Percentiles rank a stretch among this genome's conserved stretches.
These are phyloP conservation scores for Psilocybe subaeruginosa DNA, from an alignment of 768 basidiomycete species.

Conservation along the genomic window DNA sequence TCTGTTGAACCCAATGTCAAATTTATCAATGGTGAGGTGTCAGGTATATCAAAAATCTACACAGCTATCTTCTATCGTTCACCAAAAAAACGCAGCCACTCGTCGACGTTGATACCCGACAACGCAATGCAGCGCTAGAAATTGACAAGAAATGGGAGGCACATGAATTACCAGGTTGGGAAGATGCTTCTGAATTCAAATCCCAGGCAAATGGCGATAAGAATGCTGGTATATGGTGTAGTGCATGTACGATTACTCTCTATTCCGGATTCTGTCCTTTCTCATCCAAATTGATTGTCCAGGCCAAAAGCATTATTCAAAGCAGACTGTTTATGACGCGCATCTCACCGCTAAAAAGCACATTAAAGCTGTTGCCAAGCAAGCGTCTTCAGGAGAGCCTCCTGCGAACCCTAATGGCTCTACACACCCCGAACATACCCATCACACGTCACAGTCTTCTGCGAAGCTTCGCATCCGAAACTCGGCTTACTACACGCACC, in stretches of 20 bases:
- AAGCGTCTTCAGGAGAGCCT: constrained; percentile 50
- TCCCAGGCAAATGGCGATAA: constrained; percentile 45
- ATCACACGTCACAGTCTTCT: constrained; percentile 35
- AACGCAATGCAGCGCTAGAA: constrained; percentile 63
- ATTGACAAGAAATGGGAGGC: constrained; percentile 85
- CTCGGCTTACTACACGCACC: constrained; percentile 72
- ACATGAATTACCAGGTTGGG: constrained; percentile 80
- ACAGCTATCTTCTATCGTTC: constrained; percentile 87
- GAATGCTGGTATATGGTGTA: constrained; percentile 85
- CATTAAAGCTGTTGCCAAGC: constrained; percentile 83
- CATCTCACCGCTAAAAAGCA: constrained; percentile 97
- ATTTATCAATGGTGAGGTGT: neutral
- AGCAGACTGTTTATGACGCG: constrained; percentile 97
- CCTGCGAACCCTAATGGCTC: constrained; percentile 63
- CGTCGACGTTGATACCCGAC: constrained; percentile 70
- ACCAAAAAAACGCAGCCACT: constrained; percentile 84
- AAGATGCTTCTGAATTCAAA: constrained; percentile 49
- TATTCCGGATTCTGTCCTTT: constrained; percentile 8
- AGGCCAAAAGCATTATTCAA: constrained; percentile 96
- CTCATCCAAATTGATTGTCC: neutral
- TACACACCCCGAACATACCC: constrained; percentile 29
- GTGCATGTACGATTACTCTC: constrained; percentile 67
- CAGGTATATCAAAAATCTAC: constrained; percentile 84
- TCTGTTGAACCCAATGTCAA: neutral
- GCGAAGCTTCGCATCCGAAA: constrained; percentile 56